These are phyloP conservation scores for Ochetophila trinervis DNA, from an alignment of 306 rosid species.

Conservation along the genomic window DNA sequence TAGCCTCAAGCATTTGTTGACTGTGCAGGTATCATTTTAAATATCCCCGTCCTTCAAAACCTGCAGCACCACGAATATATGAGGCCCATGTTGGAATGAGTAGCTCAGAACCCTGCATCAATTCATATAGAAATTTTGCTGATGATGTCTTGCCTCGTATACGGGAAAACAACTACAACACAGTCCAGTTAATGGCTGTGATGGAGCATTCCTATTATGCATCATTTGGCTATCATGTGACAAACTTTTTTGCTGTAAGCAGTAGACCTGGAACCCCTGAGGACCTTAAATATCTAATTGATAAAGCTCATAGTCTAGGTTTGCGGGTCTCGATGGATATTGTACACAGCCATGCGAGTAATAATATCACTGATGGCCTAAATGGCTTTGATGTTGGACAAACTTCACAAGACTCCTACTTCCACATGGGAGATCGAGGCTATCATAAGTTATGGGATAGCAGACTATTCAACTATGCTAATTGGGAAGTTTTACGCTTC, in stretches of 20 bases:
- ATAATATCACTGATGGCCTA: slow-evolving; percentile 87
- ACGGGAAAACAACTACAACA: slow-evolving; percentile 77
- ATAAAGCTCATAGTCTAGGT: slow-evolving; percentile 91
- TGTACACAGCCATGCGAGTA: slow-evolving; percentile 97
- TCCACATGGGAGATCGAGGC: slow-evolving; percentile 84
- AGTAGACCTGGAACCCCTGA: slow-evolving; percentile 97
- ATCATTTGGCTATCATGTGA: slow-evolving; percentile 92
- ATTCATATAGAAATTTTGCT: slow-evolving; percentile 89
- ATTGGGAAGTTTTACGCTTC: slow-evolving; percentile 99
- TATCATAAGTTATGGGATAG: slow-evolving; percentile 96
- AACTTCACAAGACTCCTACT: slow-evolving; percentile 81
- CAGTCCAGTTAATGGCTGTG: slow-evolving; percentile 95
- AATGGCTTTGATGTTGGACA: slow-evolving; percentile 97
- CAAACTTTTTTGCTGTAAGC: slow-evolving; percentile 90
- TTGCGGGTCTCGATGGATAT: slow-evolving; percentile 85
- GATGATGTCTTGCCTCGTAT: slow-evolving; percentile 86
- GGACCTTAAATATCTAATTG: slow-evolving; percentile 90
- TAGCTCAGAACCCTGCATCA: slow-evolving; percentile 76
- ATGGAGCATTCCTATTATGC: slow-evolving; percentile 99
- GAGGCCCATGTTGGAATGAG: slow-evolving; percentile 99
- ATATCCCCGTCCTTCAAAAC: slow-evolving; percentile 67
- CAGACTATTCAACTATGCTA: slow-evolving; percentile 85
- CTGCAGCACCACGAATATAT: slow-evolving; percentile 75
- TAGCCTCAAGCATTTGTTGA: background rate
- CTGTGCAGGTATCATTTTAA: slow-evolving; percentile 71